Percentiles rank a stretch among this genome's conserved stretches.
Evolutionary conservation across 139 green algal genomes (phyloP).

Genomic region (Haematococcus lacustris): DNA sequence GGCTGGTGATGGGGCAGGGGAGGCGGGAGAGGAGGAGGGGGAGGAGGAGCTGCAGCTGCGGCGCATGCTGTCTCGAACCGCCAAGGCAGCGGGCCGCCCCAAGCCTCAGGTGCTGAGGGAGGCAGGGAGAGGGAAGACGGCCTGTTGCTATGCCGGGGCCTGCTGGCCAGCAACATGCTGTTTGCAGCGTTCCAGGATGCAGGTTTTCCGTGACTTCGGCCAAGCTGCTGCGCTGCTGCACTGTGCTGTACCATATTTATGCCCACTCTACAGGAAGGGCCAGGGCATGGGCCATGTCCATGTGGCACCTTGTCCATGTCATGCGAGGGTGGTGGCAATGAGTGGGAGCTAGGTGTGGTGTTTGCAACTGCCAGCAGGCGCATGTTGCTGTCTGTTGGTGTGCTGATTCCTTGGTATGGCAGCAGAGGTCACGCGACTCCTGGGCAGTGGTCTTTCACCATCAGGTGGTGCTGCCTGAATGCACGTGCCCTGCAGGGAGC

Average conservation of each 20-base stretch:
- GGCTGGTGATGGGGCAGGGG: too few species aligned
- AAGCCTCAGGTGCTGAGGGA: conserved; percentile 3
- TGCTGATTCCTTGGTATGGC: background rate
- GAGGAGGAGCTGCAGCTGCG: conserved; percentile 14
- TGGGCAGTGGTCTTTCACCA: background rate
- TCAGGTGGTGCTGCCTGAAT: conserved; percentile 3
- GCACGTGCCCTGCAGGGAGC: background rate
- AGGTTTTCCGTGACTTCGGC: background rate
- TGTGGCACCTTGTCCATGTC: too few species aligned
- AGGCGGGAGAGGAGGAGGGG: conserved; percentile 18
- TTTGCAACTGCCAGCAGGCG: background rate
- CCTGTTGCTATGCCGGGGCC: background rate
- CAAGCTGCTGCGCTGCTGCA: background rate
- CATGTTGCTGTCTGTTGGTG: background rate
- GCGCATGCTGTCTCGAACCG: conserved; percentile 11
- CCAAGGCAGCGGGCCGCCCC: conserved; percentile 15
- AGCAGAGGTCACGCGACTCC: background rate
- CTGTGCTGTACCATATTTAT: too few species aligned
- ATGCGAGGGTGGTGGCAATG: background rate
- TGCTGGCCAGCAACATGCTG: background rate
- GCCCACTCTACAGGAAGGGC: too few species aligned
- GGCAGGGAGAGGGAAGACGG: conserved; percentile 3
- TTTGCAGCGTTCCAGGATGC: background rate
- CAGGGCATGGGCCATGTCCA: too few species aligned
- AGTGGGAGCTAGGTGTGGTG: background rate